Percentiles rank a stretch among this genome's conserved stretches.
Evolutionary conservation across 1,284 basidiomycete species (phyloP).

Genomic region (Erythrobasidium hasegawianum): DNA sequence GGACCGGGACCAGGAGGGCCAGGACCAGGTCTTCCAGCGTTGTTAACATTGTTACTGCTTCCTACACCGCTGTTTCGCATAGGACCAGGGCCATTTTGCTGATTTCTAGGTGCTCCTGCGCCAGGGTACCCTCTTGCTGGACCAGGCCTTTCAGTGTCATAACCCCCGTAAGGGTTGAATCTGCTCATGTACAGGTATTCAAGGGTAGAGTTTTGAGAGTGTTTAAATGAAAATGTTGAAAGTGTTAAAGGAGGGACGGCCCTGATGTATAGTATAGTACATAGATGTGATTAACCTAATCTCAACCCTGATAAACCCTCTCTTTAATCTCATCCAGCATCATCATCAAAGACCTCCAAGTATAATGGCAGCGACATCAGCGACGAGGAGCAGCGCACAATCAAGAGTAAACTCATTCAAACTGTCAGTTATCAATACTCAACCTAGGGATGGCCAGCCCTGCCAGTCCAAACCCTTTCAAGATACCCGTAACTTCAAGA

Average conservation of each 20-base stretch:
- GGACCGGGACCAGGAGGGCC: not conserved
- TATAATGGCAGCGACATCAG: conserved; percentile 16
- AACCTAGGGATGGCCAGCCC: too few species aligned
- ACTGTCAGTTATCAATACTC: conserved; percentile 14
- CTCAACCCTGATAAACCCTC: too few species aligned
- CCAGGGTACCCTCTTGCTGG: not conserved
- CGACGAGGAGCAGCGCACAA: conserved; percentile 20
- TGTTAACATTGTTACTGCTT: not conserved
- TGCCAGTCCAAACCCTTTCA: too few species aligned
- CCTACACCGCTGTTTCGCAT: conserved; percentile 5
- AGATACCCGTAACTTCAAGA: too few species aligned
- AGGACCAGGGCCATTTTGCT: conserved; percentile 7
- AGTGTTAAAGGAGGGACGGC: too few species aligned
- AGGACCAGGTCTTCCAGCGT: not conserved
- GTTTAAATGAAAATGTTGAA: too few species aligned
- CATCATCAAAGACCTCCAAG: not conserved
- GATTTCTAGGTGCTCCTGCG: not conserved
- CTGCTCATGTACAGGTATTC: too few species aligned
- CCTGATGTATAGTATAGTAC: too few species aligned
- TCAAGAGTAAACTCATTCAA: conserved; percentile 35
- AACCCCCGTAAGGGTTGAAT: conserved; percentile 76
- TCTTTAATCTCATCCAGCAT: not conserved
- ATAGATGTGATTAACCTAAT: not conserved
- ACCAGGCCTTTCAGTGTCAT: conserved; percentile 53
- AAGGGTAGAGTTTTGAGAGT: too few species aligned